Evolutionary conservation across 768 basidiomycete species (phyloP), one percentile per base, ranked within the genome.

Genomic region (Phlebiopsis flavidoalba): DNA sequence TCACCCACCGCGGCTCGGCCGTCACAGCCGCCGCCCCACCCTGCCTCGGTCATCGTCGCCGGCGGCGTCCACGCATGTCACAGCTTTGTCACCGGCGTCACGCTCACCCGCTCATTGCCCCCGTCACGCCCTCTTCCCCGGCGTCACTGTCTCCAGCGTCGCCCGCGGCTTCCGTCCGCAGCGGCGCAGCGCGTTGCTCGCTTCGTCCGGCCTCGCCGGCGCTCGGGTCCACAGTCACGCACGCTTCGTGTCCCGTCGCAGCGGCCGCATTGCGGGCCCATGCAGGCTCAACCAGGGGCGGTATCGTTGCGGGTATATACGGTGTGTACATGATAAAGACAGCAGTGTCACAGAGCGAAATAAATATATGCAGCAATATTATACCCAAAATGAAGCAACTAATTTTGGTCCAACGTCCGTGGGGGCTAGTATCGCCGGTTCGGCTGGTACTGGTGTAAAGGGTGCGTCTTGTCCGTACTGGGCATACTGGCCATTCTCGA

Each of bases 391-490:
- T 58, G 46, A 58, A 48, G 45, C 55, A 56, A 31, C 26, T 31
- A 31, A 37, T 14, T n/a, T 36, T 15, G 26, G n/a, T 22, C 15
- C 14, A 46, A 19, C 8, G 55, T 57, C 55, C 55, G 17, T 43
- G 40, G 24, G 6, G 47, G 37, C 52, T 61, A 66, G 53, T 66
- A 66, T 12, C 64, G 60, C 37, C 65, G 62, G 26, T 62, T 40
- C 0, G 65, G 68, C 55, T 66, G 63, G 60, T 70, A 70, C 37
- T 60, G n/a, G 62, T 46, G 54, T 53, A 54, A 69, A 69, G 51
- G 68, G 63, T 22, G 56, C 65, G 37, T 58, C 57, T n/a, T 55
- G 54, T 12, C 24, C 22, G 53, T 53, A 52, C 12, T 61, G 53
- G n/a, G 31, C 53, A 7, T 55, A 45, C 15, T 63, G 58, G 49